Conservation (phyloP, 331 rosid genomes). For the Quercus lobata region DNA sequence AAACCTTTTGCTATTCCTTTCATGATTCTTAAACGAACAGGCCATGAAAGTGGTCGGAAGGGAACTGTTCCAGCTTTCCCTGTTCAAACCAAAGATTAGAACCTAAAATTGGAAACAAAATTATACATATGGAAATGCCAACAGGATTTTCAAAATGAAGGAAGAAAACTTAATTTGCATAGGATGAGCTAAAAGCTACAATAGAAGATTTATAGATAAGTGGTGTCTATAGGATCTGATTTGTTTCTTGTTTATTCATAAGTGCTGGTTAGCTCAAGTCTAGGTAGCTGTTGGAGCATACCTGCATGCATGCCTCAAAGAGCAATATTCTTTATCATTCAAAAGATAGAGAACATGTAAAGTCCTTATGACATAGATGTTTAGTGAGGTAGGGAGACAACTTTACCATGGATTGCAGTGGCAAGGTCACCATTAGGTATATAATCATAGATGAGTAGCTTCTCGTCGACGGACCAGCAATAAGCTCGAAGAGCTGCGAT, state of each 20-base stretch:
- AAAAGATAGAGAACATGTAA: neutral
- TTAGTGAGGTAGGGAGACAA: neutral
- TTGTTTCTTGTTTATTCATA: too few species aligned
- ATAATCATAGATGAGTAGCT: constrained; percentile 54
- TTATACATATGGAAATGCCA: neutral
- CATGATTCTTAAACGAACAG: constrained; percentile 40
- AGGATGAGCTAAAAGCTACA: neutral
- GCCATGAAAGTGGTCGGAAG: constrained; percentile 39
- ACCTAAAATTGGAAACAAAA: neutral
- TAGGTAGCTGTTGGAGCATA: too few species aligned
- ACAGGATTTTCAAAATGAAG: neutral
- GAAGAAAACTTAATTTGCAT: neutral
- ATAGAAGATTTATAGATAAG: neutral
- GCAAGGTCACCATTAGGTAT: constrained; percentile 50
- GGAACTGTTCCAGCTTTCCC: constrained; percentile 37
- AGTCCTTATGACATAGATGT: neutral
- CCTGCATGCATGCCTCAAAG: neutral
- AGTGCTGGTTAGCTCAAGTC: too few species aligned
- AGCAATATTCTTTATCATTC: neutral
- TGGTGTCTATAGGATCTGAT: too few species aligned
- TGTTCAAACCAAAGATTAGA: constrained; percentile 3
- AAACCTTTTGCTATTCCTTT: constrained; percentile 53
- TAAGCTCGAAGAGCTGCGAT: constrained; percentile 45
- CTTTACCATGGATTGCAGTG: constrained; percentile 42
- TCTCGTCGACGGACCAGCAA: constrained; percentile 61